A percentile compares a stretch with the other conserved stretches of the same genome.
Evolutionary conservation across 2,329 filamentous ascomycete genomes (phyloP).

Genomic region (Xylariaceae sp.): DNA sequence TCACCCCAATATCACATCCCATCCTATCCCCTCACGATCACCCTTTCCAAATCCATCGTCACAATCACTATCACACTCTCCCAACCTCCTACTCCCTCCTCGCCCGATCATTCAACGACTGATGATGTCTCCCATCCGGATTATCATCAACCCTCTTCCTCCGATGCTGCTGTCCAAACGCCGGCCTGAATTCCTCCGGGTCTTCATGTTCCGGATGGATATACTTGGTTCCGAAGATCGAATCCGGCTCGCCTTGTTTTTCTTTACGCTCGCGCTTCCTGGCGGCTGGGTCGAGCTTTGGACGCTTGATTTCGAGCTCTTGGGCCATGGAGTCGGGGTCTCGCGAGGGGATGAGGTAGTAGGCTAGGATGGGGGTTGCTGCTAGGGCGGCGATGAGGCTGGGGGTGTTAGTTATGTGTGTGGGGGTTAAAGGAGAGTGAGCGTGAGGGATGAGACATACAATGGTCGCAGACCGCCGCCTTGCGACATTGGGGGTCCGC

Average conservation of each 20-base stretch:
- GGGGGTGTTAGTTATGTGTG: background rate
- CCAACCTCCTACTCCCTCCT: background rate
- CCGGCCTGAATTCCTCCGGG: slow-evolving; percentile 18
- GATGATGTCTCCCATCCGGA: slow-evolving; percentile 20
- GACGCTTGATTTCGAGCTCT: background rate
- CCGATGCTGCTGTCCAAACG: slow-evolving; percentile 18
- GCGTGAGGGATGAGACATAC: no score
- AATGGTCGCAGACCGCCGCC: slow-evolving; percentile 8
- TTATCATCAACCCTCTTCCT: slow-evolving; percentile 18
- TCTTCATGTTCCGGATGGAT: slow-evolving; percentile 19
- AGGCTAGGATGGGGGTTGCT: slow-evolving; percentile 14
- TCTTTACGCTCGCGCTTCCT: slow-evolving; percentile 4
- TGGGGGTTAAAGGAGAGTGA: no score
- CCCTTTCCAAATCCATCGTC: background rate
- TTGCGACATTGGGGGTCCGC: slow-evolving; percentile 5
- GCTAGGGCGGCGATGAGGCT: slow-evolving; percentile 17
- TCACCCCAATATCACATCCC: background rate
- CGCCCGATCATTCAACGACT: slow-evolving; percentile 13
- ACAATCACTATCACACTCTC: background rate
- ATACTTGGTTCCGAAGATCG: slow-evolving; percentile 4
- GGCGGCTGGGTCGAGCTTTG: slow-evolving; percentile 16
- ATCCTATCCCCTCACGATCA: background rate
- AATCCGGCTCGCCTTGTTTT: background rate
- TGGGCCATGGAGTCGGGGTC: background rate
- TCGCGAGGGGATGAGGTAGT: slow-evolving; percentile 11